Percentiles rank a stretch among this genome's conserved stretches.
Conservation (phyloP, 202 grass and related monocot species). For the Digitaria exilis region DNA sequence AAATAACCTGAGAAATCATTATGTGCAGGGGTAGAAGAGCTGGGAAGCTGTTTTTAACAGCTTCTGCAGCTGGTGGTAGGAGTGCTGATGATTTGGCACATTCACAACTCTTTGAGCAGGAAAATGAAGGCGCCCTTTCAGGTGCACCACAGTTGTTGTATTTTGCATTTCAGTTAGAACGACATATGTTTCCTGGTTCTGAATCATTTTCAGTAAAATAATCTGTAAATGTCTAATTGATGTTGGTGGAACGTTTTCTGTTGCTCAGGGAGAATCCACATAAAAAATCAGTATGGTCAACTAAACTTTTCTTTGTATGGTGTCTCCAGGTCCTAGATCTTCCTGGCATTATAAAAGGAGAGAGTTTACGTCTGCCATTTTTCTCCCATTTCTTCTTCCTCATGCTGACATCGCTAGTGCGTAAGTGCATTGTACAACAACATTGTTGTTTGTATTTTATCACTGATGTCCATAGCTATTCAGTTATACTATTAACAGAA, state of each 20-base stretch:
- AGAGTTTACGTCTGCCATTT: constrained; percentile 49
- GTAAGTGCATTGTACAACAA: constrained; percentile 57
- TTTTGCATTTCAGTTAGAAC: constrained; percentile 4
- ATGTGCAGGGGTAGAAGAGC: constrained; percentile 40
- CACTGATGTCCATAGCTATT: constrained; percentile 17
- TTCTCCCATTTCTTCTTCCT: constrained; percentile 66
- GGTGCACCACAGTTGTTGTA: not conserved
- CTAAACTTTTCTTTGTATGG: constrained; percentile 21
- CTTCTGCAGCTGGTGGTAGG: constrained; percentile 34
- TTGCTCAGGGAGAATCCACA: constrained; percentile 17
- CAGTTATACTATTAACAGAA: not conserved
- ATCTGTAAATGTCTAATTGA: not conserved
- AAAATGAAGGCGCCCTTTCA: constrained; percentile 19
- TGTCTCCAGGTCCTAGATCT: constrained; percentile 45
- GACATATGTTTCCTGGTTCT: not conserved
- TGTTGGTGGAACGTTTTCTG: not conserved
- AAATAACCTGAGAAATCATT: constrained; percentile 27
- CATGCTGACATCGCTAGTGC: constrained; percentile 48
- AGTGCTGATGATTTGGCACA: constrained; percentile 30
- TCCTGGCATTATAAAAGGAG: constrained; percentile 53
- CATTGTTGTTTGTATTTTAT: constrained; percentile 18
- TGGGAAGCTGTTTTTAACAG: constrained; percentile 15
- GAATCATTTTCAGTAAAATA: not conserved
- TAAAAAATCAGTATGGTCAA: constrained; percentile 10
- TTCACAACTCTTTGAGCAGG: constrained; percentile 33